These are phyloP conservation scores for Stenocarpella maydis DNA, from an alignment of 2,329 filamentous ascomycete genomes.

Conservation along the genomic window DNA sequence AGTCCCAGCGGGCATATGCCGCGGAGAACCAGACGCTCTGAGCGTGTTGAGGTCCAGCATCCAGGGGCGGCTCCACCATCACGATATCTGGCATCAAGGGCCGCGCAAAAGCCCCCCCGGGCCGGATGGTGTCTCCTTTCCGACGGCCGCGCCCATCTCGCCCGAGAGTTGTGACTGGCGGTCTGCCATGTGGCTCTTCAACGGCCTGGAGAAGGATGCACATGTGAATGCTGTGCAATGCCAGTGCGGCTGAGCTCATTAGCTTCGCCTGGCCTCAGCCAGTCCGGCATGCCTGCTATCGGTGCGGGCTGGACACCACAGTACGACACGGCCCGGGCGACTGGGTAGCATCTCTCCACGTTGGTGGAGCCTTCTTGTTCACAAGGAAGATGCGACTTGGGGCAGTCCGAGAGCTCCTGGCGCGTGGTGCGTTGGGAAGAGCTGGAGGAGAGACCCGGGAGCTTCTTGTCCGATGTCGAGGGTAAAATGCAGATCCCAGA, in stretches of 20 bases:
- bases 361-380: not conserved
- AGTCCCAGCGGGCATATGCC: conserved; percentile 9
- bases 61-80: conserved; percentile 32
- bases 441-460: not conserved
- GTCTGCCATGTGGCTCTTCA: not conserved
- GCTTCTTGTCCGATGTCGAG: conserved; percentile 1
- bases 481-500: conserved; percentile 9
- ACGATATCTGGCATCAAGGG: conserved; percentile 28
- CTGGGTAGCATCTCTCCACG: conserved; percentile 4
- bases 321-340: not conserved
- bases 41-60: conserved; percentile 24
- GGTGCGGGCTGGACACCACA: not conserved
- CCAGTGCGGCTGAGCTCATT: conserved; percentile 23
- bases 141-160: not conserved
- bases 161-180: not conserved
- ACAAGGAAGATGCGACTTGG: conserved; percentile 11
- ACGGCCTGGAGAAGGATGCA: not conserved
- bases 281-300: not conserved
- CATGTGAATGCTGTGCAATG: not conserved
- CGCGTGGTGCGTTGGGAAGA: too few species aligned
- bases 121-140: not conserved
- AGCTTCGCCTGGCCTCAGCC: not conserved
- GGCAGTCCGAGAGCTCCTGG: too few species aligned
- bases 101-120: conserved; percentile 28
- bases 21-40: conserved; percentile 23